A percentile compares a stretch with the other conserved stretches of the same genome.
Conservation (phyloP, 2,329 filamentous ascomycete genomes). For the Ambrosiella cleistominuta region DNA sequence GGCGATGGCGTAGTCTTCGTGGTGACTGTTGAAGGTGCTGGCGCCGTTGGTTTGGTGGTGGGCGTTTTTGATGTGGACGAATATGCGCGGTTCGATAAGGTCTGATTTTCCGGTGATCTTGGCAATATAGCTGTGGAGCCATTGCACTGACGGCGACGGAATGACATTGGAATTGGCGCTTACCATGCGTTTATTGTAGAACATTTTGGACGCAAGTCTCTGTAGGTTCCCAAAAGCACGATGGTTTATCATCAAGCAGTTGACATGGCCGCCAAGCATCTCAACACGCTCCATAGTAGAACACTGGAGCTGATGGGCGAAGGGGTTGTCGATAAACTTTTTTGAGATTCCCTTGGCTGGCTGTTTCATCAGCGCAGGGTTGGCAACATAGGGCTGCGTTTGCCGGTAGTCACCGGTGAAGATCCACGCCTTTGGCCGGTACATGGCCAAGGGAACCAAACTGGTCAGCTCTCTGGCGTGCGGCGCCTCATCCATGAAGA, state of each 20-base stretch:
- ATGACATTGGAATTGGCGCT: constrained; percentile 14
- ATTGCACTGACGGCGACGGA: constrained; percentile 17
- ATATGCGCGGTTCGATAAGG: constrained; percentile 21
- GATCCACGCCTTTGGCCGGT: constrained; percentile 26
- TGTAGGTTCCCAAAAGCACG: constrained; percentile 24
- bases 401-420: constrained; percentile 29
- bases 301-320: constrained; percentile 20
- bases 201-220: constrained; percentile 24
- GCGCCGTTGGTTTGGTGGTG: constrained; percentile 17
- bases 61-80: constrained; percentile 20
- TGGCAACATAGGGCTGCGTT: constrained; percentile 26
- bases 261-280: constrained; percentile 19
- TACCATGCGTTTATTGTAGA: constrained; percentile 24
- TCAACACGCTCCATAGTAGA: constrained; percentile 25
- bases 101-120: constrained; percentile 14
- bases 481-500: constrained; percentile 61
- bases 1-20: constrained; percentile 23
- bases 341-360: constrained; percentile 6
- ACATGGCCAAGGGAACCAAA: constrained; percentile 27
- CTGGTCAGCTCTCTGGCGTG: constrained; percentile 29
- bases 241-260: constrained; percentile 22
- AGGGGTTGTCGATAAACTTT: constrained; percentile 10
- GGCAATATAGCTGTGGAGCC: constrained; percentile 20
- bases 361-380: constrained; percentile 3
- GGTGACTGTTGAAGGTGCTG: constrained; percentile 25